Conservation (phyloP, 805 yeast species). For the Wickerhamiella occidentalis region DNA sequence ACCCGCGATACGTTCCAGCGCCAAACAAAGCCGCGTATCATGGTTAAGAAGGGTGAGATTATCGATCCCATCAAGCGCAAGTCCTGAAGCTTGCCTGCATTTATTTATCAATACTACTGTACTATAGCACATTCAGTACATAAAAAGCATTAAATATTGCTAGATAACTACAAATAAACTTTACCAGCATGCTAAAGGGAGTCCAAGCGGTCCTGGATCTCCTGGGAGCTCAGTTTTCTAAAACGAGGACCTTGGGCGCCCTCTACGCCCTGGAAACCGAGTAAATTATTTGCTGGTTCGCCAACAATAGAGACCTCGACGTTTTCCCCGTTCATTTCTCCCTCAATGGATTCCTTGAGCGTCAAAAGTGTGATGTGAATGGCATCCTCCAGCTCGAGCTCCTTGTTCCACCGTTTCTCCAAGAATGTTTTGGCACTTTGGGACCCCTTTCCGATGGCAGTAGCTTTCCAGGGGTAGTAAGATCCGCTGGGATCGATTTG, state of each 20-base stretch:
- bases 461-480: constrained; percentile 98
- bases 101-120: neutral
- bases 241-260: constrained; percentile 80
- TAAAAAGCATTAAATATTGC: neutral
- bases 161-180: neutral
- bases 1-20: constrained; percentile 76
- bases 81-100: neutral
- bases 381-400: constrained; percentile 94
- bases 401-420: constrained; percentile 97
- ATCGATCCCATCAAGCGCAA: constrained; percentile 66
- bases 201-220: constrained; percentile 89
- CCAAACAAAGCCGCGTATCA: constrained; percentile 76
- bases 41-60: constrained; percentile 76
- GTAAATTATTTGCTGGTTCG: constrained; percentile 61
- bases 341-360: constrained; percentile 91
- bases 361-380: constrained; percentile 91
- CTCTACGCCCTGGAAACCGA: constrained; percentile 77
- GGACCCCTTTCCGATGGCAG: constrained; percentile 95
- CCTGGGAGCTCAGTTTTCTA: constrained; percentile 73
- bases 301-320: constrained; percentile 87
- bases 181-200: constrained; percentile 48
- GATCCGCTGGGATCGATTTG: constrained; percentile 98
- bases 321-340: constrained; percentile 93
- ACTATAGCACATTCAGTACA: neutral
- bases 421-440: constrained; percentile 93